phyloP scores from a whole-genome alignment of 805 yeast species.

The Kodamaea restingae region DNA sequence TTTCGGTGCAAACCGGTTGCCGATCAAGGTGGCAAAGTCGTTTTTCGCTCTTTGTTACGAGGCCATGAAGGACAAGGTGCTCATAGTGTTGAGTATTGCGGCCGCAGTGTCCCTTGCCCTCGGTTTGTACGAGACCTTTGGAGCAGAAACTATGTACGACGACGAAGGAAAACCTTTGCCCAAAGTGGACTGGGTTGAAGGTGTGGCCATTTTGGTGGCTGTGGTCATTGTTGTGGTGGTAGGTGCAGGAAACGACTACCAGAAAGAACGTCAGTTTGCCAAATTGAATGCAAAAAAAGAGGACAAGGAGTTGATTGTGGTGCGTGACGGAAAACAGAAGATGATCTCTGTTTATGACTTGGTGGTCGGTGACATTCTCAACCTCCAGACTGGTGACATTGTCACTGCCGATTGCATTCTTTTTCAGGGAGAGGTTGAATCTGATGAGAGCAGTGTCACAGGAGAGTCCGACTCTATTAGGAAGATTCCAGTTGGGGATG shows the following conservation, averaged over 20 bases:
- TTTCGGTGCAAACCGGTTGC: slow-evolving; percentile 71
- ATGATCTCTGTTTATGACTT: slow-evolving; percentile 70
- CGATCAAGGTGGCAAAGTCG: slow-evolving; percentile 65
- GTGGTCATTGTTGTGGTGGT: slow-evolving; percentile 86
- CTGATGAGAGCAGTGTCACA: slow-evolving; percentile 89
- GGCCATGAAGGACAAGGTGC: slow-evolving; percentile 87
- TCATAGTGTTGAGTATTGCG: slow-evolving; percentile 77
- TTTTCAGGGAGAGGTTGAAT: slow-evolving; percentile 70
- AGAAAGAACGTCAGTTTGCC: slow-evolving; percentile 90
- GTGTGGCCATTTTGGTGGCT: slow-evolving; percentile 94
- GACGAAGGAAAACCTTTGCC: slow-evolving; percentile 74
- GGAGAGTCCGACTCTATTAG: slow-evolving; percentile 88
- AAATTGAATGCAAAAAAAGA: slow-evolving; percentile 85
- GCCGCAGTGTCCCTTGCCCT: slow-evolving; percentile 86
- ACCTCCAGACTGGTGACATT: slow-evolving; percentile 89
- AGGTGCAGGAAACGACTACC: slow-evolving; percentile 94
- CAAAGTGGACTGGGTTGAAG: slow-evolving; percentile 97
- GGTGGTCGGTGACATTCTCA: slow-evolving; percentile 80
- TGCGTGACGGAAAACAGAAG: slow-evolving; percentile 65
- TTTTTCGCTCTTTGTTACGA: slow-evolving; percentile 67
- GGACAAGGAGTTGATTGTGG: slow-evolving; percentile 71
- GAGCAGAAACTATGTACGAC: slow-evolving; percentile 73
- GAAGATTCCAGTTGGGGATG: slow-evolving; percentile 54
- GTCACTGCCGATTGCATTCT: slow-evolving; percentile 85
- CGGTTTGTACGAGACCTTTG: slow-evolving; percentile 90